Evolutionary conservation across 2,329 filamentous ascomycete species (phyloP).

Genomic region (Fusarium armeniacum): DNA sequence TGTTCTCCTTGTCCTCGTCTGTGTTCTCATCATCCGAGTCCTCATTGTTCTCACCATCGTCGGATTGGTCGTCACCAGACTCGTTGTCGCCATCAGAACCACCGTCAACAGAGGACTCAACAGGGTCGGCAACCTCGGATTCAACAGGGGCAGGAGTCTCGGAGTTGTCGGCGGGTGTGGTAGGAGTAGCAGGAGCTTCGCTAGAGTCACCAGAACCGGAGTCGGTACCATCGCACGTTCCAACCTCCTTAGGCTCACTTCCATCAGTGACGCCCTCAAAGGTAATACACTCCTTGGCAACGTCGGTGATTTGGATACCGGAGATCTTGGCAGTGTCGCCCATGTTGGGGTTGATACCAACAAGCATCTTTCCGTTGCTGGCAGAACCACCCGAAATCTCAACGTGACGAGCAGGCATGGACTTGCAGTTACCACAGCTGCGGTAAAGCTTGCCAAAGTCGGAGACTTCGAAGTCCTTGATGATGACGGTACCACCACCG

Average conservation of each 20-base stretch:
- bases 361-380: slow-evolving; percentile 56
- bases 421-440: slow-evolving; percentile 59
- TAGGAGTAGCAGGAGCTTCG: slow-evolving; percentile 26
- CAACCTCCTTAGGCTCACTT: slow-evolving; percentile 47
- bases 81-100: slow-evolving; percentile 7
- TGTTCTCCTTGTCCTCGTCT: neutral
- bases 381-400: slow-evolving; percentile 59
- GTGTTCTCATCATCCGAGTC: slow-evolving; percentile 5
- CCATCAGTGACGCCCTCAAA: slow-evolving; percentile 47
- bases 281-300: slow-evolving; percentile 41
- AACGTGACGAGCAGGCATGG: slow-evolving; percentile 58
- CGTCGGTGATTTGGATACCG: slow-evolving; percentile 39
- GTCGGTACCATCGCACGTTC: slow-evolving; percentile 33
- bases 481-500: slow-evolving; percentile 43
- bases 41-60: slow-evolving; percentile 11
- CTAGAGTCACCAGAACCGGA: slow-evolving; percentile 8
- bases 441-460: slow-evolving; percentile 48
- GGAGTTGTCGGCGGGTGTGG: slow-evolving; percentile 4
- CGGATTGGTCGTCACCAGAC: slow-evolving; percentile 5
- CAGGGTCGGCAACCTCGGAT: slow-evolving; percentile 14
- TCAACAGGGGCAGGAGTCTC: slow-evolving; percentile 4
- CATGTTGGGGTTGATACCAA: slow-evolving; percentile 60
- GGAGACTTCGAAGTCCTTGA: slow-evolving; percentile 46
- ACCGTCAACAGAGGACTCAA: slow-evolving; percentile 9
- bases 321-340: slow-evolving; percentile 52